These are phyloP conservation scores for Volutella citrinella DNA, from an alignment of 2,329 filamentous ascomycete species.

Conservation along the genomic window DNA sequence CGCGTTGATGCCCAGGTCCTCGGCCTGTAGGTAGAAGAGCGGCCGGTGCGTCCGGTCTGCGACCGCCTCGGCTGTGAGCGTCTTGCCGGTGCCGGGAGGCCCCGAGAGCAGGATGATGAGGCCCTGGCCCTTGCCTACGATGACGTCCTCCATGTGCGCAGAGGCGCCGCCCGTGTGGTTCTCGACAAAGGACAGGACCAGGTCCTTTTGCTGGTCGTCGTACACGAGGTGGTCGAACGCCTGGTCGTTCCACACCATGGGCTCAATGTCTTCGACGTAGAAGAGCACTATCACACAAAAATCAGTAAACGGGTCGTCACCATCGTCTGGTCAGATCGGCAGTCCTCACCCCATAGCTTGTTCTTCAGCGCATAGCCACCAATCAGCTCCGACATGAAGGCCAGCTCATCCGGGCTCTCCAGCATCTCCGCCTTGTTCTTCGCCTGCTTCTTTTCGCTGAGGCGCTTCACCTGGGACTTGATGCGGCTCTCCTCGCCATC, in stretches of 20 bases:
- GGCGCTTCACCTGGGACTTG: conserved; percentile 19
- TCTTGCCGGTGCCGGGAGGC: conserved; percentile 46
- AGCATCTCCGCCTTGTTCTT: conserved; percentile 41
- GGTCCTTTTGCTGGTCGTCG: conserved; percentile 44
- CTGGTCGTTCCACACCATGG: conserved; percentile 42
- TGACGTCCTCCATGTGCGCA: conserved; percentile 35
- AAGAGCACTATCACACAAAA: conserved; percentile 27
- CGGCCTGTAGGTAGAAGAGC: conserved; percentile 43
- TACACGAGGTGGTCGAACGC: conserved; percentile 47
- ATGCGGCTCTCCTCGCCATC: conserved; percentile 3
- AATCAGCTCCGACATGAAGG: conserved; percentile 39
- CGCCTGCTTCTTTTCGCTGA: conserved; percentile 32
- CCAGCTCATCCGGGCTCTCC: conserved; percentile 33
- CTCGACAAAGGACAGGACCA: conserved; percentile 46
- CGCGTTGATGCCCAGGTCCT: conserved; percentile 45
- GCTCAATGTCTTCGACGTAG: conserved; percentile 39
- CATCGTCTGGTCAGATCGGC: not conserved
- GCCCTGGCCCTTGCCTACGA: conserved; percentile 41
- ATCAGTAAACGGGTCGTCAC: conserved; percentile 5
- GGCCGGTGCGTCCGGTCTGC: conserved; percentile 42
- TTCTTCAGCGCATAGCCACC: conserved; percentile 45
- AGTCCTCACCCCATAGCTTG: conserved; percentile 40
- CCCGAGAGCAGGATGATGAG: conserved; percentile 45
- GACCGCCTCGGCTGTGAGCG: conserved; percentile 41
- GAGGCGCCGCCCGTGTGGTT: conserved; percentile 32